These are phyloP conservation scores for Xylaria acuta DNA, from an alignment of 495 filamentous ascomycete species.

Conservation along the genomic window DNA sequence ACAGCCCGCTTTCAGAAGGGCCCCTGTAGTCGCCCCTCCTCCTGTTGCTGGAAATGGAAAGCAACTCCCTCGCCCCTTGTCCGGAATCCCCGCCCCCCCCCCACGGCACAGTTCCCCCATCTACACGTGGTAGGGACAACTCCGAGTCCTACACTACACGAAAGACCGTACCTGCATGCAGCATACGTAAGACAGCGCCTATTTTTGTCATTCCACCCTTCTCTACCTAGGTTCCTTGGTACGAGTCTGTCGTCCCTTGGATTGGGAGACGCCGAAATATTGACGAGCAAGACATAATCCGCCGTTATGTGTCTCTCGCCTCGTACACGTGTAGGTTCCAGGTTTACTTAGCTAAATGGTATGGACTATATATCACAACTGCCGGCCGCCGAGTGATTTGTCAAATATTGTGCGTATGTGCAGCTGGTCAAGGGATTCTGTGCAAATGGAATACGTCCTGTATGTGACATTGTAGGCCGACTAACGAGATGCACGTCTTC, in stretches of 20 bases:
- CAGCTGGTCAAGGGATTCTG: background rate
- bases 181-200: background rate
- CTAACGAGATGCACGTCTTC: background rate
- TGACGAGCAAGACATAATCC: background rate
- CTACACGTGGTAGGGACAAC: background rate
- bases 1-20: conserved; percentile 7
- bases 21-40: background rate
- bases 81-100: background rate
- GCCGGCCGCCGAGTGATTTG: background rate
- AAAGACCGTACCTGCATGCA: background rate
- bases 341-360: background rate
- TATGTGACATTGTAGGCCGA: background rate
- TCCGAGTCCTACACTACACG: background rate
- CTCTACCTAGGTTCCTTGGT: background rate
- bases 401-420: background rate
- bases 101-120: background rate
- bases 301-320: background rate
- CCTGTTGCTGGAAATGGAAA: conserved; percentile 7
- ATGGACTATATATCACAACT: background rate
- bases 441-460: background rate
- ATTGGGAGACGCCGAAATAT: background rate
- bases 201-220: background rate
- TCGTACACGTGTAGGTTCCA: background rate
- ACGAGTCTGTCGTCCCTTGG: background rate
- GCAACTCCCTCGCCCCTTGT: background rate